Evolutionary conservation across 1,139 yeast species (phyloP), one percentile per base, ranked within the genome.

Genomic region (Diutina neorugosa): DNA sequence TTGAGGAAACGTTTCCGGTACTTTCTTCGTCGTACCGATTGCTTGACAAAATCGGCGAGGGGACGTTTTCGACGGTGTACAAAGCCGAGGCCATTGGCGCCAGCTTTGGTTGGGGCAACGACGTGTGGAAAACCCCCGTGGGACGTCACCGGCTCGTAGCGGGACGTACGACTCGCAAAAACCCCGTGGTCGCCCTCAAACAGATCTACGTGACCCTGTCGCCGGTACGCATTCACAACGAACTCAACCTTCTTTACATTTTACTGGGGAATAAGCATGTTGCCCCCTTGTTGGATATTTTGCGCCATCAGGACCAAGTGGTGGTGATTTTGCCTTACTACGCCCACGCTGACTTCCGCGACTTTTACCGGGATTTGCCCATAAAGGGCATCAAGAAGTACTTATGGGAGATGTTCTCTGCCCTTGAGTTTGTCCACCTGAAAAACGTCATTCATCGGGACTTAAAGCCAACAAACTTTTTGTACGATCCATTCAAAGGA

Each of bases 181-280:
- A 74, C 57, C 82, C 84, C 18, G 76, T 81, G 53, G 98, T 94
- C 55, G 99, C 99, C 4, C 73, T 93, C 60, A 93, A 93, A 66
- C 82, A 94, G 63, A 90, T 93, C 53, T 91, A 91, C 65, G 98
- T 91, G 27, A 94, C 98, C 0, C 88, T 97, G 1, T 89, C 97
- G 6, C 97, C 98, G 0, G 83, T 81, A 58, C 78, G 99, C 65
- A 91, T 93, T 52, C 82, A 81, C 61, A 90, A 90, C 66, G 99
- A 93, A 66, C 75, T 93, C 59, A 84, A 84, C 59, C 71, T 93
- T 53, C 74, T 93, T 43, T 84, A 85, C 63, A 77, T 77, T 56
- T 69, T 91, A 52, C 70, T 77, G 11, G 90, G 91, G 1, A 83
- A 85, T 57, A 74, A 80, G 1, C 81, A 84, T 57, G 90, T 93